Evolutionary conservation across 306 rosid species (phyloP), one percentile per base, ranked within the genome.

Genomic region (Quercus robur): DNA sequence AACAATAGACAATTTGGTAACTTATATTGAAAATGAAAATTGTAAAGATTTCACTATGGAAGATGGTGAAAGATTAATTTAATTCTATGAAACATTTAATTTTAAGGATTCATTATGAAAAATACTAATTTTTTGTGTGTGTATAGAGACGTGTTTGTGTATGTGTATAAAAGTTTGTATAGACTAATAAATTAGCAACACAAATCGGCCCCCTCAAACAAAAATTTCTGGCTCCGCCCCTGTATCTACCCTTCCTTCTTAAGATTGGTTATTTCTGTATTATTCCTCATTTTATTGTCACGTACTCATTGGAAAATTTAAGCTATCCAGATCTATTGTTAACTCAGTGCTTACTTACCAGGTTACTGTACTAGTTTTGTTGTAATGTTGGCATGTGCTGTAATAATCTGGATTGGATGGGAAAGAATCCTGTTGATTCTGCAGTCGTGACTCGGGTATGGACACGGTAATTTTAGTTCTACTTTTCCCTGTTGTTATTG

Each of bases 341-440:
- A 75, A 78, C 81, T 80, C 28, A 52, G 10, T 49, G 23, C 20
- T 76, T 78, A 58, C 87, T 83, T 81, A 38, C 85, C 92, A 95
- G 99, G 98, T 91, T 64, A 77, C 90, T 4, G 21, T 83, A 77
- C 79, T 93, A 62, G 74, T 86, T 82, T 88, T 82, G 80, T 88
- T 71, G 77, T 85, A 78, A 85, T 85, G 90, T 56, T 88, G 80
- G 86, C 86, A 25, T 90, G 88, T 89, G 93, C 99, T 81, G 88
- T 89, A 78, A 68, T 91, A 78, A 90, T 95, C 68, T 93, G 98
- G 99, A 85, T 93, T 30, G 96, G 38, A 78, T 84, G 76, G 94
- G 96, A 71, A 81, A 88, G 71, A 90, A 90, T 81, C 75, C 88
- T 78, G 84, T 89, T 88, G 88, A 95, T 84, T 89, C 97, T 78